These are phyloP conservation scores for Microcyclosporella mali DNA, from an alignment of 2,329 filamentous ascomycete genomes.

Conservation along the genomic window DNA sequence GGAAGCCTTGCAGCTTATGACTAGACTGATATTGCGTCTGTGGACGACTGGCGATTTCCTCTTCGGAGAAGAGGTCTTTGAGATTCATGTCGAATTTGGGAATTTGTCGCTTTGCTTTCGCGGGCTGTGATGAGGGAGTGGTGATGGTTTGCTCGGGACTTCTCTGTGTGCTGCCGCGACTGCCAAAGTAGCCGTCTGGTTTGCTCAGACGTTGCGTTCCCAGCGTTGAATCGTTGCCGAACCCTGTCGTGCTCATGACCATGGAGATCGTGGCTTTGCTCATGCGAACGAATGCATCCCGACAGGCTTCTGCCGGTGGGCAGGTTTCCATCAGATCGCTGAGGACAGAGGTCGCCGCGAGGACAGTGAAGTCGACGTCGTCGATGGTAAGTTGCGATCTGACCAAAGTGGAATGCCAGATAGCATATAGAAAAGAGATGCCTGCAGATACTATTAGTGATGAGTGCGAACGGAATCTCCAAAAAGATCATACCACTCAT, in stretches of 20 bases:
- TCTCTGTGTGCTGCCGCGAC: conserved; percentile 3
- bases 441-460: conserved; percentile 37
- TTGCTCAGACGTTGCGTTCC: conserved; percentile 25
- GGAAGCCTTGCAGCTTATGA: conserved; percentile 11
- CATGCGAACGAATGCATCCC: conserved; percentile 91
- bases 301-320: conserved; percentile 86
- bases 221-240: conserved; percentile 46
- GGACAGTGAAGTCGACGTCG: conserved; percentile 94
- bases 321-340: conserved; percentile 90
- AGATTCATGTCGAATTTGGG: conserved; percentile 56
- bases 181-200: conserved; percentile 25
- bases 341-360: conserved; percentile 87
- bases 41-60: conserved; percentile 33
- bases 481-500: conserved; percentile 66
- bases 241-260: conserved; percentile 81
- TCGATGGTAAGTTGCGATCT: conserved; percentile 82
- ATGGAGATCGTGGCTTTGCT: conserved; percentile 93
- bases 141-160: conserved; percentile 3
- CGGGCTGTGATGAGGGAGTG: conserved; percentile 3
- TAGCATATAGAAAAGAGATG: conserved; percentile 90
- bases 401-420: conserved; percentile 91
- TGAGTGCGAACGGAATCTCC: conserved; percentile 16
- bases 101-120: conserved; percentile 17
- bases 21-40: conserved; percentile 18
- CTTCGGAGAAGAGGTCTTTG: conserved; percentile 46